Evolutionary conservation across 305 asterid species (phyloP), one percentile per base, ranked within the genome.

Genomic region (Petunia hybrid): DNA sequence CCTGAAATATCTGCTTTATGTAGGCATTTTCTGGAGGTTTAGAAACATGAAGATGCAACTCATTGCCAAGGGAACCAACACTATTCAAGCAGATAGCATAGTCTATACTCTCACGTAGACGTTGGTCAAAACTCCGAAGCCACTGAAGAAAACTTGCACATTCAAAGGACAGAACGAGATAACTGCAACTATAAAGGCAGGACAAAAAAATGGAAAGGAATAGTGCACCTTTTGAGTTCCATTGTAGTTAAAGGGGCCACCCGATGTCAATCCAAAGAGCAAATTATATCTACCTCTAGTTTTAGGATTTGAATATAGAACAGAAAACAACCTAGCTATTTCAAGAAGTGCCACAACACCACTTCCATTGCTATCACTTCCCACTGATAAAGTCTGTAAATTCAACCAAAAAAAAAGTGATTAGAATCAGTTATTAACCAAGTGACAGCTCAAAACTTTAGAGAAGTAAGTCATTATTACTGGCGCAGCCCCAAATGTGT

Each of bases 301-400:
- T 86, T 89, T 94, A 69, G 99, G 97, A 85, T 86, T 94, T 79
- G 97, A 92, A 89, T 94, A 96, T 77, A 96, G 85, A 84, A 83
- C 85, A 81, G 99, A 96, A 90, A 94, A 96, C 83, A 96, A 82
- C 84, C 99, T 93, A 82, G 98, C 97, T 78, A 96, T 82, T 91
- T 96, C 99, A 67, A 96, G 92, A 84, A 96, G 98, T 64, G 98
- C 95, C 85, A 89, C 97, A 74, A 90, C 92, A 8, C 98, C 98
- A 88, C 98, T 96, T 82, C 99, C 99, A 80, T 88, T 92, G 87
- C 98, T 92, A 87, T 94, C 98, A 91, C 97, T 94, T 83, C 99
- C 99, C 84, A 90, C 89, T 8, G 99, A 91, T 77, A 96, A 83
- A 63, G 95, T 93, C 99, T 94, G 78, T 56, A 48, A 81, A 75